Evolutionary conservation across 768 basidiomycete genomes (phyloP).

Genomic region (Nevesoporus exiguus): DNA sequence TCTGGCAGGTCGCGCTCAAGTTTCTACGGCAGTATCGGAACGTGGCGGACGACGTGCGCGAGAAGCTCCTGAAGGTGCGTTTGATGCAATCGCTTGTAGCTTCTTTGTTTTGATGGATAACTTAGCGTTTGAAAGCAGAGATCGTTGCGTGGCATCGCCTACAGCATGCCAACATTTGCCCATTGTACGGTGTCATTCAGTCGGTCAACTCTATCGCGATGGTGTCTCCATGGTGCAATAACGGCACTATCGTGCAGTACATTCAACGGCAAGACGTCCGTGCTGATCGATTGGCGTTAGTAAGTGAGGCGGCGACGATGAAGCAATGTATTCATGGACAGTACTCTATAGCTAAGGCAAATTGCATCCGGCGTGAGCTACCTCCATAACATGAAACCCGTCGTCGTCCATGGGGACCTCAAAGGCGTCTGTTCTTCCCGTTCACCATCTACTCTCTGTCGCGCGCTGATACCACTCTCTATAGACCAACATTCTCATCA

Average conservation of each 20-base stretch:
- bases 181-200: conserved; percentile 53
- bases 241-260: conserved; percentile 53
- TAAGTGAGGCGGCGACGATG: conserved; percentile 24
- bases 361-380: conserved; percentile 57
- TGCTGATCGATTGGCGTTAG: conserved; percentile 46
- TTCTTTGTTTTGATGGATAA: neutral
- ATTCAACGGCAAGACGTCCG: conserved; percentile 39
- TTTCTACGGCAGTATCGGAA: conserved; percentile 45
- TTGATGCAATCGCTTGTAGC: neutral
- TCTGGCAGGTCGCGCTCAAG: conserved; percentile 52
- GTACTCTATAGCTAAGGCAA: conserved; percentile 41
- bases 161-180: conserved; percentile 52
- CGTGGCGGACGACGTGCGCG: conserved; percentile 48
- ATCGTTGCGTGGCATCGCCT: conserved; percentile 56
- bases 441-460: neutral
- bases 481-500: conserved; percentile 57
- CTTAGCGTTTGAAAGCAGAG: conserved; percentile 54
- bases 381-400: conserved; percentile 51
- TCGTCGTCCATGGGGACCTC: conserved; percentile 58
- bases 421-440: conserved; percentile 46
- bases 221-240: conserved; percentile 64
- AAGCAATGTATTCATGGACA: neutral
- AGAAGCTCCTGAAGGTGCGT: conserved; percentile 49
- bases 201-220: conserved; percentile 51
- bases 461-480: neutral